Evolutionary conservation across 257 asterid species (phyloP).

Genomic region (Nicotiana tomentosiformis): DNA sequence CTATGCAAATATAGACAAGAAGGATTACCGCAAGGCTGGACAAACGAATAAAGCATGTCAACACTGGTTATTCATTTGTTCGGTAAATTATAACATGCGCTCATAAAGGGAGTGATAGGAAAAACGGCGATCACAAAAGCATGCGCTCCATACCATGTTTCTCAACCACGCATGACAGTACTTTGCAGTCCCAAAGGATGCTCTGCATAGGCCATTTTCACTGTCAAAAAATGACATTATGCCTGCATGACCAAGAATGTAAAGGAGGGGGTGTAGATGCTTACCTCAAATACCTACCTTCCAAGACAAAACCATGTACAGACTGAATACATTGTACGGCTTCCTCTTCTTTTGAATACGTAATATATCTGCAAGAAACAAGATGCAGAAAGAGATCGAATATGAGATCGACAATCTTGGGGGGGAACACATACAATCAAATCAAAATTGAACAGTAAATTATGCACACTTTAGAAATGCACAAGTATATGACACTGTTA

Average conservation of each 20-base stretch:
- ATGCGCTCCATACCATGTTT: slow-evolving; percentile 54
- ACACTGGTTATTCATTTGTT: slow-evolving; percentile 12
- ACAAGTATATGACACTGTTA: background rate
- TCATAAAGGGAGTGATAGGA: slow-evolving; percentile 9
- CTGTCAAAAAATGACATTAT: background rate
- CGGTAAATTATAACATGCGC: background rate
- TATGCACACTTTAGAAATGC: background rate
- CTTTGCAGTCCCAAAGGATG: slow-evolving; percentile 98
- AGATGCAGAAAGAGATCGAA: background rate
- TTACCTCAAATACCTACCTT: slow-evolving; percentile 81
- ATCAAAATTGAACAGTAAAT: background rate
- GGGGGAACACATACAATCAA: background rate
- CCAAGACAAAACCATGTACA: slow-evolving; percentile 88
- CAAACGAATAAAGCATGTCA: slow-evolving; percentile 22
- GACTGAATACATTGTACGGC: slow-evolving; percentile 85
- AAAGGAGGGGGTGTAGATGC: slow-evolving; percentile 23
- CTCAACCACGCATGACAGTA: slow-evolving; percentile 98
- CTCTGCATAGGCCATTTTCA: slow-evolving; percentile 50
- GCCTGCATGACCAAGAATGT: background rate
- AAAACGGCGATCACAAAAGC: background rate
- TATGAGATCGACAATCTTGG: background rate
- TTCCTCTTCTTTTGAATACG: slow-evolving; percentile 88
- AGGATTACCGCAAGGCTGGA: slow-evolving; percentile 90
- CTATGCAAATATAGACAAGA: slow-evolving; percentile 89
- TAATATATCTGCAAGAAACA: slow-evolving; percentile 59